Percentiles rank a stretch among this genome's conserved stretches.
phyloP scores from a whole-genome alignment of 2,329 filamentous ascomycete species.

The Bipolaris cookei region DNA sequence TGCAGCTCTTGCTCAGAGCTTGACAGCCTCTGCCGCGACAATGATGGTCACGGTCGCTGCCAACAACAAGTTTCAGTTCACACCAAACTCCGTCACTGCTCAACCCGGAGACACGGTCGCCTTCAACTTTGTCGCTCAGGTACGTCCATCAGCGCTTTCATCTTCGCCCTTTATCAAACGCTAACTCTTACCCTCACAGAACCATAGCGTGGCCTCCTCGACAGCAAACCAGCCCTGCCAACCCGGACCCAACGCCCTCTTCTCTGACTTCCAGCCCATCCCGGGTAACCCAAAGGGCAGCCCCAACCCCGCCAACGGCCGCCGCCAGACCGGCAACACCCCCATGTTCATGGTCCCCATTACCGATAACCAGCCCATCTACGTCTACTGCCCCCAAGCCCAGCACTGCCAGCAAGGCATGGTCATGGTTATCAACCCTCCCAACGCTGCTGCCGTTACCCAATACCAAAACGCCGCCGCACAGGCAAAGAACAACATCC shows the following conservation, averaged over 20 bases:
- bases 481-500: conserved; percentile 35
- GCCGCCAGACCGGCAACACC: conserved; percentile 29
- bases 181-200: conserved; percentile 18
- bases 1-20: conserved; percentile 33
- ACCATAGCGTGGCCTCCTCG: conserved; percentile 38
- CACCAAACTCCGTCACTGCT: conserved; percentile 35
- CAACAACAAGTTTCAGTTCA: conserved; percentile 41
- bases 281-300: conserved; percentile 22
- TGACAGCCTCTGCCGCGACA: conserved; percentile 34
- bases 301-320: conserved; percentile 21
- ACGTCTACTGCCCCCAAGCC: conserved; percentile 75
- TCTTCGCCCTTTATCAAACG: background rate
- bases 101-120: conserved; percentile 39
- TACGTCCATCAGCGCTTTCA: conserved; percentile 4
- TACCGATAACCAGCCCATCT: conserved; percentile 66
- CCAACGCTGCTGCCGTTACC: conserved; percentile 31
- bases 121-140: conserved; percentile 35
- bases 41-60: conserved; percentile 42
- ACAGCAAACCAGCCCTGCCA: conserved; percentile 35
- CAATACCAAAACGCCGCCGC: conserved; percentile 34
- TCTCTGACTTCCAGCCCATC: conserved; percentile 39
- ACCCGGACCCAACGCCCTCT: conserved; percentile 34
- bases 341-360: conserved; percentile 40
- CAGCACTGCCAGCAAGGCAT: conserved; percentile 75
- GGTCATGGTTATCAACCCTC: conserved; percentile 72